A percentile compares a stretch with the other conserved stretches of the same genome.
These are phyloP conservation scores for Suhomyces vadensis DNA, from an alignment of 805 yeast species.

Conservation along the genomic window DNA sequence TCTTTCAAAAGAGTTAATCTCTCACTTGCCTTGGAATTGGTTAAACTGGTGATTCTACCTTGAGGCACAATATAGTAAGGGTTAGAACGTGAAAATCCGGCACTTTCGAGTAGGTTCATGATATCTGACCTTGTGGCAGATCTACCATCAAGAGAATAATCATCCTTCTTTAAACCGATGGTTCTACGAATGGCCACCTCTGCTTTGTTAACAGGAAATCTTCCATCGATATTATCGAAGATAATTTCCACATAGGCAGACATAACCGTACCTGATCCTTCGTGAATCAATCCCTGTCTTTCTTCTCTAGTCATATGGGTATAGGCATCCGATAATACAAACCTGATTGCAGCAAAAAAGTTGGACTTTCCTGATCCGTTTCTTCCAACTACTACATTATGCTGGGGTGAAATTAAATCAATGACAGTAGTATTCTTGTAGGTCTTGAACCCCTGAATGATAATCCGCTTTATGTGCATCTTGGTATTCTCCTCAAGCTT, in stretches of 20 bases:
- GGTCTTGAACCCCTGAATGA: slow-evolving; percentile 91
- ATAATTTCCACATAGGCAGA: slow-evolving; percentile 90
- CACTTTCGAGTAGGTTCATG: slow-evolving; percentile 79
- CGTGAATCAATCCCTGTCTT: slow-evolving; percentile 83
- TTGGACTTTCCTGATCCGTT: slow-evolving; percentile 98
- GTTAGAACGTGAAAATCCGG: slow-evolving; percentile 87
- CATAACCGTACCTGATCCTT: slow-evolving; percentile 87
- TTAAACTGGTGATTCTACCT: slow-evolving; percentile 83
- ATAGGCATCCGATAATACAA: slow-evolving; percentile 87
- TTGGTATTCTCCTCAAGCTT: not conserved
- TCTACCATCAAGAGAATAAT: slow-evolving; percentile 79
- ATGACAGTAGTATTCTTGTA: slow-evolving; percentile 80
- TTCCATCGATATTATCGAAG: slow-evolving; percentile 75
- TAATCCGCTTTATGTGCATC: slow-evolving; percentile 53
- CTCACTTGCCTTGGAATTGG: slow-evolving; percentile 86
- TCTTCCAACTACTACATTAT: slow-evolving; percentile 82
- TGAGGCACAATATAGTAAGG: slow-evolving; percentile 98
- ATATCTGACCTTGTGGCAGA: slow-evolving; percentile 79
- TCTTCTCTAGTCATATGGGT: slow-evolving; percentile 83
- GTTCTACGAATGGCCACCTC: slow-evolving; percentile 82
- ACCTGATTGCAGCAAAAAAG: slow-evolving; percentile 91
- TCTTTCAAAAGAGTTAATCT: slow-evolving; percentile 78
- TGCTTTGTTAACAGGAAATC: slow-evolving; percentile 68
- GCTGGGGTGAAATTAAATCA: slow-evolving; percentile 74
- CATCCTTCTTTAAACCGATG: slow-evolving; percentile 90